Conservation (phyloP, 202 grass and related monocot genomes). For the Schoenoplectus tabernaemontani region DNA sequence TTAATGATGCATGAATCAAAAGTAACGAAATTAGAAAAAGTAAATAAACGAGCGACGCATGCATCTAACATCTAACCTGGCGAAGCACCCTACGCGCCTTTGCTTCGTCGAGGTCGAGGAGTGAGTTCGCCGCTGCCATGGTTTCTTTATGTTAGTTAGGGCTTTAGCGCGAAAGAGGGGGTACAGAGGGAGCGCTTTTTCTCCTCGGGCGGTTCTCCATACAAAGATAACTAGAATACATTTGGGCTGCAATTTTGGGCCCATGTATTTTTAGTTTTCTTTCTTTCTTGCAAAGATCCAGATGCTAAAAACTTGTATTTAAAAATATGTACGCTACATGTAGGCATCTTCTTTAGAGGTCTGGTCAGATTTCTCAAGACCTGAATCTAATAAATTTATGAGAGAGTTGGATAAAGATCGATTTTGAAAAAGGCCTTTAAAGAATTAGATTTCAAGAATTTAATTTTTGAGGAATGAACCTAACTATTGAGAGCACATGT, state of each 20-base stretch:
- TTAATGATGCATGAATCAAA: too few species aligned
- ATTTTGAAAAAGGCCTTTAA: too few species aligned
- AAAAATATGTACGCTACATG: too few species aligned
- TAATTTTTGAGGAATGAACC: too few species aligned
- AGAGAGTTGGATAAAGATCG: too few species aligned
- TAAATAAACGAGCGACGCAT: not conserved
- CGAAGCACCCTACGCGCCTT: conserved; percentile 42
- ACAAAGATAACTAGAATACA: not conserved
- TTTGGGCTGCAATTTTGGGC: not conserved
- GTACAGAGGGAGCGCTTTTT: too few species aligned
- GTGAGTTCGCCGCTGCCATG: not conserved
- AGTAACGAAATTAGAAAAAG: not conserved
- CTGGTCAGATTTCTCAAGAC: too few species aligned
- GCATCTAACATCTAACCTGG: conserved; percentile 36
- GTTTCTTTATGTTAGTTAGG: conserved; percentile 19
- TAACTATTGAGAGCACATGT: too few species aligned
- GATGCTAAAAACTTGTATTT: too few species aligned
- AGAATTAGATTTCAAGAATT: too few species aligned
- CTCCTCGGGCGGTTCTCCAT: not conserved
- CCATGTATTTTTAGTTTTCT: not conserved
- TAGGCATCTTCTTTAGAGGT: too few species aligned
- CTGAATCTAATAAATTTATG: too few species aligned
- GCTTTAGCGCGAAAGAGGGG: conserved; percentile 19
- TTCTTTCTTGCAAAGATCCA: not conserved
- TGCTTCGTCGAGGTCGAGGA: conserved; percentile 42